Evolutionary conservation across 768 basidiomycete genomes (phyloP), one percentile per base, ranked within the genome.

Genomic region (Termitomyces sp.): DNA sequence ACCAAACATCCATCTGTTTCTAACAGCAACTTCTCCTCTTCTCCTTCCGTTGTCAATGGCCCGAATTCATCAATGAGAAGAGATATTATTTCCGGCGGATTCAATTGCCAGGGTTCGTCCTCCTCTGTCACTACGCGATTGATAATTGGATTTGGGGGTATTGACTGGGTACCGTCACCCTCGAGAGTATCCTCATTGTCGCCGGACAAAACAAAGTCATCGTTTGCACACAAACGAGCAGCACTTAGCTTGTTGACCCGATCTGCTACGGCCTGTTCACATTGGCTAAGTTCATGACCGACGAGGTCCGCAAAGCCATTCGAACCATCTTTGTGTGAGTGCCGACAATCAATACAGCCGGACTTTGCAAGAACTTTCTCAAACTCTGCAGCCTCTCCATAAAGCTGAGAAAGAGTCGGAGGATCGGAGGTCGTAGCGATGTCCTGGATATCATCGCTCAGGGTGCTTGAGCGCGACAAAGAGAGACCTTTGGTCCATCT

Each of bases 41-140:
- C 73, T 5, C 66, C 75, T 10, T 73, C 71, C 1, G 67, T 62
- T 9, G 76, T 73, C 23, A 86, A 68, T 2, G 75, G 63, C 0
- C 86, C 86, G 61, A 85, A 86, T 63, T 86, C 85, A 43, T 80
- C 70, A 3, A 73, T 66, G 17, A 88, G 74, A 3, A 85, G 71
- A 19, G 67, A 63, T 12, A 86, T 63, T 47, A 85, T 72, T 56
- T 83, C 74, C 14, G 72, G 68, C 3, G 80, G 73, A 14, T 78
- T 68, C n/a, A 79, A 66, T 31, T 68, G 66, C 69, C 72, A 67
- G 33, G 63, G 40, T 31, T 69, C 66, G 41, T 57, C 47, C n/a
- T 71, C 63, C 6, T 62, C 59, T 19, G 65, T 64, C 23, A 64
- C 62, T 5, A 64, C 57, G 40, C 70, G 68, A 42, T 68, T 53